Evolutionary conservation across 306 rosid species (phyloP).

Genomic region (Lathyrus oleraceus): DNA sequence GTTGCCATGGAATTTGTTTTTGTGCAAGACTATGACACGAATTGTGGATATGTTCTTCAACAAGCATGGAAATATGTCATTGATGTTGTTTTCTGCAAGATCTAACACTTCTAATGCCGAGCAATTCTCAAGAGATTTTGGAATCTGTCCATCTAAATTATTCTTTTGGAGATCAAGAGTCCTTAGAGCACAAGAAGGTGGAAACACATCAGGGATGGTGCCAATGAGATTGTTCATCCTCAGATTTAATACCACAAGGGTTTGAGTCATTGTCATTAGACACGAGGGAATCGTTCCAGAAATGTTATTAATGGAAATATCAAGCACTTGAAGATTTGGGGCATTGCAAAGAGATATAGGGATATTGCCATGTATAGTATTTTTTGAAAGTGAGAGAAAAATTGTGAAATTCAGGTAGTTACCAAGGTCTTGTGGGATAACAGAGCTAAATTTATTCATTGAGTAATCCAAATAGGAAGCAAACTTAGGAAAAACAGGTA

Average conservation of each 20-base stretch:
- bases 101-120: conserved; percentile 32
- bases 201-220: conserved; percentile 28
- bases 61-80: conserved; percentile 34
- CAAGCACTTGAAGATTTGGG: conserved; percentile 43
- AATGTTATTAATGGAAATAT: conserved; percentile 46
- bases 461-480: conserved; percentile 48
- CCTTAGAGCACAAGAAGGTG: conserved; percentile 24
- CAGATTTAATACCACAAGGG: conserved; percentile 41
- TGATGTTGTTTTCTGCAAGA: conserved; percentile 41
- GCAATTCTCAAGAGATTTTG: conserved; percentile 49
- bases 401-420: background rate
- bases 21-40: conserved; percentile 46
- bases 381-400: conserved; percentile 46
- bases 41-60: conserved; percentile 44
- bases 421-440: conserved; percentile 32
- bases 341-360: conserved; percentile 48
- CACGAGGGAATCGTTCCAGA: conserved; percentile 46
- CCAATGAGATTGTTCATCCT: conserved; percentile 40
- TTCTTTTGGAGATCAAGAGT: conserved; percentile 50
- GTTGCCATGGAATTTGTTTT: conserved; percentile 39
- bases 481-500: background rate
- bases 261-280: conserved; percentile 1
- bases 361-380: conserved; percentile 15
- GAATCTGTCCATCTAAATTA: conserved; percentile 36
- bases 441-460: conserved; percentile 35